Evolutionary conservation across 352 stramenopile species (phyloP), one percentile per base, ranked within the genome.

Genomic region (Pythium myriotylum): DNA sequence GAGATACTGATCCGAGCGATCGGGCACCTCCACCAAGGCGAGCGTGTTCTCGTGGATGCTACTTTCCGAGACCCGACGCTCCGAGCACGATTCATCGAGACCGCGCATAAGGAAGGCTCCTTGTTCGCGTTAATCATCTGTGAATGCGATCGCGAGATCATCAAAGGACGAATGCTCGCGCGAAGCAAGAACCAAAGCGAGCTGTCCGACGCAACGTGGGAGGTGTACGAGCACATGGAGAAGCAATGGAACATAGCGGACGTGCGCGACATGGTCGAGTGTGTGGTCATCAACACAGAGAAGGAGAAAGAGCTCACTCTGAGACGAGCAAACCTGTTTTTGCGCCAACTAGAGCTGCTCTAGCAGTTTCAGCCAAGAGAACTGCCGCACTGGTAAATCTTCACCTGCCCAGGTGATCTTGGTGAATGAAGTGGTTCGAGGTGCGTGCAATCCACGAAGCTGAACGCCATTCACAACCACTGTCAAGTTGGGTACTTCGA

Each of bases 271-370:
- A 76, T 81, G 67, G 24, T 56, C 12, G 82, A 89, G 58, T 81
- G 67, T 52, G 62, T 73, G 12, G 55, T 79, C 2, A 67, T 89
- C 22, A 88, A 86, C 67, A 90, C 82, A 24, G 80, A 90, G 48
- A 92, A 89, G 62, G 76, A 87, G 54, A 75, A 80, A 49, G 77
- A 91, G 66, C 68, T 89, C 27, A 86, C 77, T 27, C 59, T 88
- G 54, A 72, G 71, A 17, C 72, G 76, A 9, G 72, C 77, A 3
- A 77, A 89, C 50, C 56, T 72, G 22, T 85, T 88, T 51, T 56
- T 91, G 46, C 79, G 79, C 51, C 84, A 86, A 57, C 35, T 87
- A 16, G 76, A 76, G 29, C 39, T 89, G 39, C 59, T 85, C 8
- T 63, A 76, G 29, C 39, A 87, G 39, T 56, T 85, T 17, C 56